These are phyloP conservation scores for Leishmania turanica DNA, from an alignment of 208 protist genomes.

Conservation along the genomic window DNA sequence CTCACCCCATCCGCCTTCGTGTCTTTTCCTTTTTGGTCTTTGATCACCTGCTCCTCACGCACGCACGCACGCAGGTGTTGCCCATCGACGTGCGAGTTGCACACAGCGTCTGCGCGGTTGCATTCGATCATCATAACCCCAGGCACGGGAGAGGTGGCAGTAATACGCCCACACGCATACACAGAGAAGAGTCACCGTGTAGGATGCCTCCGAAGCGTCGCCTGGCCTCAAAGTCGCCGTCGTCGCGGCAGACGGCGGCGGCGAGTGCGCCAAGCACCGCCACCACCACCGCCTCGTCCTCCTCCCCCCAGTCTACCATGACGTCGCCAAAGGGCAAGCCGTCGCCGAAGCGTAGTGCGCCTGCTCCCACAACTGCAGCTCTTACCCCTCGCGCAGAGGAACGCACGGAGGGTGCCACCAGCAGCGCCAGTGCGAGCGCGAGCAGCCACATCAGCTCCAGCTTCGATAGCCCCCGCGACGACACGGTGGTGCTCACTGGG, in stretches of 20 bases:
- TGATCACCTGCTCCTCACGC: neutral
- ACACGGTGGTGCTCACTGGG: neutral
- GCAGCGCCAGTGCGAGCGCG: conserved; percentile 18
- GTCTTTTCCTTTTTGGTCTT: neutral
- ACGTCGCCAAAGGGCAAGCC: conserved; percentile 6
- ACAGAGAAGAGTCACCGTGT: neutral
- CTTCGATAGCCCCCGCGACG: conserved; percentile 9
- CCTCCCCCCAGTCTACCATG: neutral
- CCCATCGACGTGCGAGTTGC: neutral
- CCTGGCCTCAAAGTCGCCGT: conserved; percentile 15
- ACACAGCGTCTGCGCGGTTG: neutral
- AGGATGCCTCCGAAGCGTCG: conserved; percentile 71
- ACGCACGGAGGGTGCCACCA: conserved; percentile 10
- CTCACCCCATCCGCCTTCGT: neutral
- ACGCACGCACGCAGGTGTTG: neutral
- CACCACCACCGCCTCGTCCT: neutral
- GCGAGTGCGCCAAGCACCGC: neutral
- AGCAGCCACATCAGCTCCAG: conserved; percentile 6
- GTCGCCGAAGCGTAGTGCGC: conserved; percentile 4
- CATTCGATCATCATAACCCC: neutral
- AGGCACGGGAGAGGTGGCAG: neutral
- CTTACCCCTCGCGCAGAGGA: conserved; percentile 6
- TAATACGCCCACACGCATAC: neutral
- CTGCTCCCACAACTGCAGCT: neutral
- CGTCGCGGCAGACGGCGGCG: neutral